Conservation (phyloP, 163 green algal genomes). For the Trebouxiophyceae sp. region DNA sequence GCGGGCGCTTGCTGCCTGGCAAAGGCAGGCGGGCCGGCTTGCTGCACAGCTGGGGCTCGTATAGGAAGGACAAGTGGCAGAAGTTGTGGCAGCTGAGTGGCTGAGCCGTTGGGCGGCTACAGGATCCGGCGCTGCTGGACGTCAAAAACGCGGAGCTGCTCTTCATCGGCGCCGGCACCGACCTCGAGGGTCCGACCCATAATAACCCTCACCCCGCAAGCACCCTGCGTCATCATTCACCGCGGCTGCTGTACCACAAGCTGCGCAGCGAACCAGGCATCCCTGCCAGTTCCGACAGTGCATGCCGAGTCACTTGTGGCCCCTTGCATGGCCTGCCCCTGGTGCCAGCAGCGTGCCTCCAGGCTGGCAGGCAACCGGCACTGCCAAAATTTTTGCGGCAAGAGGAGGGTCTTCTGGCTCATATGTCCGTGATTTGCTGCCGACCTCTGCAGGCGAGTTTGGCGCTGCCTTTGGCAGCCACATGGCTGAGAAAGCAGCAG, state of each 20-base stretch:
- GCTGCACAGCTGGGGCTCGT: no score
- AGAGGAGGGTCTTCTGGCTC: no score
- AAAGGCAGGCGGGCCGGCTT: no score
- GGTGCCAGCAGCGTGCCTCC: not conserved
- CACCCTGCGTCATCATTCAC: not conserved
- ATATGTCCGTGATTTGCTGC: no score
- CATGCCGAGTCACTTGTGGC: not conserved
- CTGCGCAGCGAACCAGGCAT: no score
- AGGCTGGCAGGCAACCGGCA: not conserved
- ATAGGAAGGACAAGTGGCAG: no score
- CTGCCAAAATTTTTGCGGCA: no score
- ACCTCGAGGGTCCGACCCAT: not conserved
- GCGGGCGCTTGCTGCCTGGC: no score
- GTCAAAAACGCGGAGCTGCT: not conserved
- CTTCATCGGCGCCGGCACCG: not conserved
- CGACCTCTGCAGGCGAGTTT: not conserved
- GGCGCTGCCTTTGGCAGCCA: not conserved
- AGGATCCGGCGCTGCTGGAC: not conserved
- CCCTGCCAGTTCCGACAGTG: not conserved
- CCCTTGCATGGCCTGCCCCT: not conserved
- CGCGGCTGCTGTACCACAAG: no score
- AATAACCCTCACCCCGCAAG: not conserved
- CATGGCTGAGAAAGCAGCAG: not conserved
- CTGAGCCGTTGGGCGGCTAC: no score
- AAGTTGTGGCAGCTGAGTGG: no score